A percentile compares a stretch with the other conserved stretches of the same genome.
phyloP scores from a whole-genome alignment of 2,329 filamentous ascomycete genomes.

The Calonectria henricotiae region DNA sequence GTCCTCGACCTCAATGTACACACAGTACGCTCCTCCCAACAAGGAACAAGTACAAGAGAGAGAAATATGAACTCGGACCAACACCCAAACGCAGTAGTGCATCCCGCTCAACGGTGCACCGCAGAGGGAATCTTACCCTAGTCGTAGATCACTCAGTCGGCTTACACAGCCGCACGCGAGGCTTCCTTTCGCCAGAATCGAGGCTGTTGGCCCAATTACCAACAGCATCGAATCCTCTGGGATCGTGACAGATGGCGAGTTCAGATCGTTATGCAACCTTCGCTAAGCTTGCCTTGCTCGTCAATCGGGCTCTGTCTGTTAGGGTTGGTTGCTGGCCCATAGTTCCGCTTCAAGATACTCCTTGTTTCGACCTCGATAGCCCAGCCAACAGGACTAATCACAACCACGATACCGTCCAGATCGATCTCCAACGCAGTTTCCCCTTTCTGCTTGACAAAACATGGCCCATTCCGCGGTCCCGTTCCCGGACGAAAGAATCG shows the following conservation, averaged over 20 bases:
- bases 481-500: background rate
- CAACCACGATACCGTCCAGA: no score
- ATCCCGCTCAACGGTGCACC: slow-evolving; percentile 3
- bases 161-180: background rate
- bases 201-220: background rate
- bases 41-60: background rate
- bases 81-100: background rate
- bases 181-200: background rate
- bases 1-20: slow-evolving; percentile 10
- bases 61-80: background rate
- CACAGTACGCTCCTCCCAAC: slow-evolving; percentile 16
- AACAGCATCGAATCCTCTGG: background rate
- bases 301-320: background rate
- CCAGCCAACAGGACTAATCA: no score
- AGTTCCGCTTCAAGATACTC: background rate
- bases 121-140: slow-evolving; percentile 14
- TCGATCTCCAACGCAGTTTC: no score
- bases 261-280: background rate
- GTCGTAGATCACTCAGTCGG: slow-evolving; percentile 8
- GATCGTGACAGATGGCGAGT: background rate
- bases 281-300: background rate
- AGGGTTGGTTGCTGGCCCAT: background rate
- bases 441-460: no score
- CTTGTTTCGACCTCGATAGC: no score
- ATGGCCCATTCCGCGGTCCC: background rate